phyloP scores from a whole-genome alignment of 2,329 filamentous ascomycete genomes.

The Colletotrichum theobromicola region DNA sequence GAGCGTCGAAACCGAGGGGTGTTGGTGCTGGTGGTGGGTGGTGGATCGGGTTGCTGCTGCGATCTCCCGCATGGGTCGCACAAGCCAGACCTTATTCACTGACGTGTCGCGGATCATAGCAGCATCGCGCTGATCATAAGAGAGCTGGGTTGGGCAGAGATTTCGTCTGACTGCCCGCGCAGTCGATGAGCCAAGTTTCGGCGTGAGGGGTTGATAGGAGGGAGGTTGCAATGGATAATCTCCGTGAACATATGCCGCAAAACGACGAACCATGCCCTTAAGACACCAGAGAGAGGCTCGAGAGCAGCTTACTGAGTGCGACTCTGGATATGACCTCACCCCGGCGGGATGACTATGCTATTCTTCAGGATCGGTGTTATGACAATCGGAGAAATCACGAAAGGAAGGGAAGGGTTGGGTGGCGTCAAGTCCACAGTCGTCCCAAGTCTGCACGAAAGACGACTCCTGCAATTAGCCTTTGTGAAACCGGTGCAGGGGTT shows the following conservation, averaged over 20 bases:
- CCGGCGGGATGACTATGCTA: background rate
- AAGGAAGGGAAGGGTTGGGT: background rate
- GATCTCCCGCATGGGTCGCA: conserved; percentile 21
- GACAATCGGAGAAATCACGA: background rate
- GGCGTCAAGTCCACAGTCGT: conserved; percentile 4
- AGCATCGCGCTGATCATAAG: background rate
- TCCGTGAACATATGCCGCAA: background rate
- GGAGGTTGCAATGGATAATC: background rate
- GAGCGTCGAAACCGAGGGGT: conserved; percentile 3
- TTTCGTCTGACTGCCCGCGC: background rate
- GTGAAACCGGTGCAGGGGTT: conserved; percentile 10
- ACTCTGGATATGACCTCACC: background rate
- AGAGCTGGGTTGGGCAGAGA: background rate
- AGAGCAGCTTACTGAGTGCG: background rate
- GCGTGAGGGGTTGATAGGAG: background rate
- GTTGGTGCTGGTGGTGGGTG: background rate
- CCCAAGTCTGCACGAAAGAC: conserved; percentile 11
- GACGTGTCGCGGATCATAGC: conserved; percentile 8
- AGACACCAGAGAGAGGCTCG: background rate
- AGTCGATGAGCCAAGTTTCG: background rate
- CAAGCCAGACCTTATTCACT: conserved; percentile 21
- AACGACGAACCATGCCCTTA: background rate
- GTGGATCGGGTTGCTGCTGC: background rate
- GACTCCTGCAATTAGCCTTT: conserved; percentile 19
- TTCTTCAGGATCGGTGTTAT: background rate